Percentiles rank a stretch among this genome's conserved stretches.
phyloP scores from a whole-genome alignment of 441 rosid genomes.

The Aleurites moluccanus region DNA sequence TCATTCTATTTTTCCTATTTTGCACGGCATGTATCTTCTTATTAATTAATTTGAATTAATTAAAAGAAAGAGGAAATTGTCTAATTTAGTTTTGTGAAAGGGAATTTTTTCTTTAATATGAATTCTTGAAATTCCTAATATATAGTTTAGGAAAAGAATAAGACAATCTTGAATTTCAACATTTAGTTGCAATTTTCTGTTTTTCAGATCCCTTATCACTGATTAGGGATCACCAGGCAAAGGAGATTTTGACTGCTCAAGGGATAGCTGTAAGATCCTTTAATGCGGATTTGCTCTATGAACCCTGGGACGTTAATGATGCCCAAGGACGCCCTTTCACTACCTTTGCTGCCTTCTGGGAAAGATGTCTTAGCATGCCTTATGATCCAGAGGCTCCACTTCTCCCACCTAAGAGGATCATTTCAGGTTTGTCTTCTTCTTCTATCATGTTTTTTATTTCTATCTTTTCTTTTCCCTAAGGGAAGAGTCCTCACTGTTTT shows the following conservation, averaged over 20 bases:
- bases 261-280: slow-evolving; percentile 78
- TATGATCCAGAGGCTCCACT: slow-evolving; percentile 96
- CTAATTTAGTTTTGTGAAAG: neutral
- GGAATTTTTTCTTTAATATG: neutral
- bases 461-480: neutral
- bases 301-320: slow-evolving; percentile 96
- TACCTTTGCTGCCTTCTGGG: slow-evolving; percentile 89
- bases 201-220: slow-evolving; percentile 89
- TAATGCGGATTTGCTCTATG: slow-evolving; percentile 95
- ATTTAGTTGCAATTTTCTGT: slow-evolving; percentile 22
- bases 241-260: slow-evolving; percentile 66
- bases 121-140: slow-evolving; percentile 17
- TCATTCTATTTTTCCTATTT: neutral
- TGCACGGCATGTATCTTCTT: neutral
- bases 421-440: slow-evolving; percentile 58
- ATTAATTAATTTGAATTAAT: neutral
- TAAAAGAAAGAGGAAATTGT: neutral
- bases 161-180: slow-evolving; percentile 2
- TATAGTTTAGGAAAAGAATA: neutral
- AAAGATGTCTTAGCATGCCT: slow-evolving; percentile 93
- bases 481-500: neutral
- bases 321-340: slow-evolving; percentile 69
- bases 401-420: slow-evolving; percentile 93
- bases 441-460: neutral
- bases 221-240: slow-evolving; percentile 90